A percentile compares a stretch with the other conserved stretches of the same genome.
Conservation (phyloP, 1,139 yeast species). For the Lodderomyces jiufengensis region DNA sequence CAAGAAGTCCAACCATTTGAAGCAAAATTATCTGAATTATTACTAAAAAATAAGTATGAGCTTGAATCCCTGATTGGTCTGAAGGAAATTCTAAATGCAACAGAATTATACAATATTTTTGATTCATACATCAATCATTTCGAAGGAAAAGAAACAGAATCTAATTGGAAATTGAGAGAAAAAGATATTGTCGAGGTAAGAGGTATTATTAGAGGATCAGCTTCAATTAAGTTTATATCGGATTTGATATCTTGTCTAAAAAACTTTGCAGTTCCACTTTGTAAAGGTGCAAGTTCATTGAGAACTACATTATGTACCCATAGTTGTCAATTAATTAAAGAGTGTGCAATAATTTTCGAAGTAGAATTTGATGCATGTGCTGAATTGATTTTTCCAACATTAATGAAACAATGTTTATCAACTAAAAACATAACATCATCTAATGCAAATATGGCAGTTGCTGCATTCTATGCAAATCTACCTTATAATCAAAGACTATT, state of each 20-base stretch:
- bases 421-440: constrained; percentile 78
- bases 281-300: constrained; percentile 67
- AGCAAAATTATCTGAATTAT: constrained; percentile 11
- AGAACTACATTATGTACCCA: constrained; percentile 79
- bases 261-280: constrained; percentile 54
- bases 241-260: constrained; percentile 44
- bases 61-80: constrained; percentile 25
- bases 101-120: constrained; percentile 17
- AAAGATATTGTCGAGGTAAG: constrained; percentile 55
- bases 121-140: constrained; percentile 36
- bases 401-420: constrained; percentile 64
- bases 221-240: constrained; percentile 31
- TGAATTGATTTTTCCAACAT: constrained; percentile 56
- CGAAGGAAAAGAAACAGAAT: constrained; percentile 82
- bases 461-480: constrained; percentile 55
- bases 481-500: constrained; percentile 53
- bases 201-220: constrained; percentile 57
- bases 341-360: constrained; percentile 51
- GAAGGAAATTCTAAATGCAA: constrained; percentile 15
- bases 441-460: constrained; percentile 67
- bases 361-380: constrained; percentile 54
- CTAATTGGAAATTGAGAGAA: constrained; percentile 81
- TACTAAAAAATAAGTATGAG: constrained; percentile 21
- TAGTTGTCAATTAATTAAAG: constrained; percentile 80
- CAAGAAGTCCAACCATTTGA: background rate